Base-by-base conservation (phyloP, 225 moss, liverwort and hornwort species). In the Lunularia cruciata region DNA sequence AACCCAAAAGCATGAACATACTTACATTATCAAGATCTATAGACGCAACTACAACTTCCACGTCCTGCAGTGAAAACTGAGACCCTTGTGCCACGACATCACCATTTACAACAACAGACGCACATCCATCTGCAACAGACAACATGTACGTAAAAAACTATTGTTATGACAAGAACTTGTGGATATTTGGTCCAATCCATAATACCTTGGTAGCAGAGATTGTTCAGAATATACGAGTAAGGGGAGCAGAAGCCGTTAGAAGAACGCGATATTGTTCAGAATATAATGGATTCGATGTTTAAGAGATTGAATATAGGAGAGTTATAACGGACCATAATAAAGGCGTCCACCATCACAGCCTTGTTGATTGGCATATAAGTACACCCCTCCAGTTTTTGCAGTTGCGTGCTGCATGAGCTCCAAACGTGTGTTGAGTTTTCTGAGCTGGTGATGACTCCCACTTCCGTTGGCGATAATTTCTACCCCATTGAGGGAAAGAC, bases 291-390 rank as follows among this genome's bases (percentile, higher is more conserved):
- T 13, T 6, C 6, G 40, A 40, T 40, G 40, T 40, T 40, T 6
- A 40, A 40, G 8, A 40, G 13, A 13, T 13, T 40, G 6, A 6
- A 13, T 40, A 6, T 40, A n/a, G n/a, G n/a, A n/a, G n/a, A 51
- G 19, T 8, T 8, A 28, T 15, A 22, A 14, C 47, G 49, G 60
- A 91, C 91, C 96, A 62, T 92, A 98, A 65, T 98, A 92, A 27
- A 92, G 92, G 59, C 96, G 92, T 60, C 89, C 96, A 34, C 92
- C 92, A 77, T 92, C 96, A 74, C 92, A 98, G 69, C 96, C 96
- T 81, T 98, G 89, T 77, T 96, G 96, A 76, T 96, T 96, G 35
- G 92, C 96, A 83, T 96, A 96, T 12, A 96, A 67, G 74, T 96
- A 92, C 38, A 92, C 84, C 46, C 96, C 96, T n/a, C 96, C 96